phyloP scores from a whole-genome alignment of 345 rosid genomes.

The Camelina neglecta region DNA sequence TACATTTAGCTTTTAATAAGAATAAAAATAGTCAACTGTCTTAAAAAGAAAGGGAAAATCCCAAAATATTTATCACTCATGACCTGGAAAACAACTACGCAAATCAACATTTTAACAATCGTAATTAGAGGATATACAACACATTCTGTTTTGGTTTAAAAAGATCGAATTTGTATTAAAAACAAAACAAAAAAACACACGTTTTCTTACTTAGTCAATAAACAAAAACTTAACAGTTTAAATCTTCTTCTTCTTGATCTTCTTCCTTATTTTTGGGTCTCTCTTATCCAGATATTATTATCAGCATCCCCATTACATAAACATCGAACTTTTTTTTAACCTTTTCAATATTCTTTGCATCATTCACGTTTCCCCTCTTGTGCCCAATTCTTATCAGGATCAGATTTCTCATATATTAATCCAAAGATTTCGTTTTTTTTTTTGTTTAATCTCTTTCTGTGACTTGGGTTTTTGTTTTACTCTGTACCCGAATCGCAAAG shows the following conservation, averaged over 20 bases:
- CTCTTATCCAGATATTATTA: slow-evolving; percentile 29
- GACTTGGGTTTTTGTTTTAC: slow-evolving; percentile 19
- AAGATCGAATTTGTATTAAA: neutral
- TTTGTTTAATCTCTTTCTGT: neutral
- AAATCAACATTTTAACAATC: slow-evolving; percentile 6
- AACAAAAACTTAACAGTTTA: slow-evolving; percentile 12
- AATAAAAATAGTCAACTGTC: slow-evolving; percentile 26
- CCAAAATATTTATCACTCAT: neutral
- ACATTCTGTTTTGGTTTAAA: neutral
- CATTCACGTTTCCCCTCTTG: slow-evolving; percentile 31
- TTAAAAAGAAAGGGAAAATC: slow-evolving; percentile 7
- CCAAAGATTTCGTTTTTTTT: neutral
- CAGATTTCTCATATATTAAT: neutral
- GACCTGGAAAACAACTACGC: slow-evolving; percentile 28
- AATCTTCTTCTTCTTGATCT: slow-evolving; percentile 33
- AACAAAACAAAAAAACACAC: slow-evolving; percentile 5
- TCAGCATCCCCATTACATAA: slow-evolving; percentile 5
- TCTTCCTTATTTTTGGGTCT: slow-evolving; percentile 23
- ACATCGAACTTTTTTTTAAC: neutral
- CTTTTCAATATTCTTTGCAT: slow-evolving; percentile 24
- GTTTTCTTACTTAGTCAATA: neutral
- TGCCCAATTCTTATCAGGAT: slow-evolving; percentile 22
- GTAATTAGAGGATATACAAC: neutral
- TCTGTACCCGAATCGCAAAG: slow-evolving; percentile 19
- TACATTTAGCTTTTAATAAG: neutral